Conservation (phyloP, 345 rosid genomes). For the Xanthoceras sorbifolium region DNA sequence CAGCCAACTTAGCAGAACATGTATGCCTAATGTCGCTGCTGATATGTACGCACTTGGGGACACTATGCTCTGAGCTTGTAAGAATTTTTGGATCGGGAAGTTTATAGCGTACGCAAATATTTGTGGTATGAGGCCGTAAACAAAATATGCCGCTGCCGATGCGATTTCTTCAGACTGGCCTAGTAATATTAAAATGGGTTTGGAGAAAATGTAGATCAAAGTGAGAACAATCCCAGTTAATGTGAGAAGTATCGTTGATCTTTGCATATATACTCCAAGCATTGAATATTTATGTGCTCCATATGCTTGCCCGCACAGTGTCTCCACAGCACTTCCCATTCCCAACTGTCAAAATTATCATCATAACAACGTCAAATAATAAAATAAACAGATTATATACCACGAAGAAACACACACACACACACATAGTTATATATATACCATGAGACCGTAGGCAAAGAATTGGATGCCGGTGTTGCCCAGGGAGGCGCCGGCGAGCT, state of each 20-base stretch:
- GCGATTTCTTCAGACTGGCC: slow-evolving; percentile 57
- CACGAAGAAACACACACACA: no score
- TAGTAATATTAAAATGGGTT: slow-evolving; percentile 45
- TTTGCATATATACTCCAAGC: slow-evolving; percentile 64
- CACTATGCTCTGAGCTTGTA: slow-evolving; percentile 63
- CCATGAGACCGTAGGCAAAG: slow-evolving; percentile 47
- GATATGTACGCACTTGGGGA: slow-evolving; percentile 63
- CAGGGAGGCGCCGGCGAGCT: slow-evolving; percentile 60
- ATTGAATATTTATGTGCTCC: slow-evolving; percentile 54
- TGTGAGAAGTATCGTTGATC: slow-evolving; percentile 53
- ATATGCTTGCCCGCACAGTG: slow-evolving; percentile 71
- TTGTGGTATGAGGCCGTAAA: slow-evolving; percentile 62
- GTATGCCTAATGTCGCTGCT: slow-evolving; percentile 34
- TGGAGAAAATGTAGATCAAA: slow-evolving; percentile 48
- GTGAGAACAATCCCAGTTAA: slow-evolving; percentile 47
- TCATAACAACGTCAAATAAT: no score
- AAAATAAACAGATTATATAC: no score
- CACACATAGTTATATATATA: background rate
- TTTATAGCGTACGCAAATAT: slow-evolving; percentile 59
- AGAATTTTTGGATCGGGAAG: slow-evolving; percentile 65
- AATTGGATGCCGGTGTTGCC: slow-evolving; percentile 61
- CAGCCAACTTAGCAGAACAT: slow-evolving; percentile 47
- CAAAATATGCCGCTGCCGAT: slow-evolving; percentile 55
- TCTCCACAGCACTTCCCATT: slow-evolving; percentile 79
- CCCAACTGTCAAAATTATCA: no score